Base-by-base conservation (phyloP, 306 rosid species). In the Cicer pinnatifidum region DNA sequence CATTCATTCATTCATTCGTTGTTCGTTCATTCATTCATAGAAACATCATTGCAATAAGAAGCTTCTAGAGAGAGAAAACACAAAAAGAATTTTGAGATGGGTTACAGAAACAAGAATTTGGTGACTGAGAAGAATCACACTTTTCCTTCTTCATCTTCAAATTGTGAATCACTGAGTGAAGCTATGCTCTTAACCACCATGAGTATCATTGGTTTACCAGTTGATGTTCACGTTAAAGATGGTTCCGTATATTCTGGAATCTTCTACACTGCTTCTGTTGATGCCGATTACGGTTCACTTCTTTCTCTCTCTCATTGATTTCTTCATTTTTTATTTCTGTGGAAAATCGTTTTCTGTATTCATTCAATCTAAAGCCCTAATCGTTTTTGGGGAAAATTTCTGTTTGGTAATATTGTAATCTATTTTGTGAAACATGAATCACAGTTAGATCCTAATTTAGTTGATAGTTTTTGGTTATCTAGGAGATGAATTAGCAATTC, bases 241-340 rank as follows among this genome's bases (percentile, higher is more conserved):
- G 97, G 97, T 56, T 93, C 98, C 50, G 85, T 93, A 1, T 89
- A 82, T 82, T 89, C 98, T 79, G 98, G 97, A 80, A 87, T 86
- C 85, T 89, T 93, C 88, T 83, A 89, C 84, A 89, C 97, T 57
- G 90, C 97, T 53, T 88, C 85, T 59, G 67, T 82, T 45, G 86
- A 87, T 11, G 69, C 54, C 17, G 79, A 81, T 58, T 91, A 81
- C n/a, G 94, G 97, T 89, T 51, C 13, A 79, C 43, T 71, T 76
- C 37, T 6, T 74, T 13, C 16, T 44, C 66, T 44, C 10, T 66
- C 43, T 7, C 10, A 43, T 77, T 82, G n/a, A 3, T 54, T 47
- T 11, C 60, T 80, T 44, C 20, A 4, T 53, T 50, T 71, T 56
- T 5, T 10, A 10, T 19, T 28, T 28, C 35, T 28, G 35, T 0